Evolutionary conservation across 2,329 filamentous ascomycete species (phyloP).

Genomic region (Ramularia endophylla): DNA sequence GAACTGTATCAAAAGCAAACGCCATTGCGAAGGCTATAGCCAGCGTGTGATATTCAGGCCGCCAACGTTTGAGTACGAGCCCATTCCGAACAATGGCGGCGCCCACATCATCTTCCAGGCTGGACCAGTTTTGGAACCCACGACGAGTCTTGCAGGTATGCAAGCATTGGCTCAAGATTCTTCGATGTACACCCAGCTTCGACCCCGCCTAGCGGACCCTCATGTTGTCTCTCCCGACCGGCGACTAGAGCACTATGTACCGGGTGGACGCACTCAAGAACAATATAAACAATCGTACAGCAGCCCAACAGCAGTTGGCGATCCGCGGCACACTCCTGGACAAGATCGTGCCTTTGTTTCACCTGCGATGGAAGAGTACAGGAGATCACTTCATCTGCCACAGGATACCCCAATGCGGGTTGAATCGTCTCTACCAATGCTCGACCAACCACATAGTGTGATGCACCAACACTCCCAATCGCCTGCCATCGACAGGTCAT

Average conservation of each 20-base stretch:
- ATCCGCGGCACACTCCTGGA: no score
- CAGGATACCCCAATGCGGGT: no score
- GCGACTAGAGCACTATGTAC: conserved; percentile 11
- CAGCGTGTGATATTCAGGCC: conserved; percentile 77
- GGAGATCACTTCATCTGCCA: no score
- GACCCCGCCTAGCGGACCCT: conserved; percentile 8
- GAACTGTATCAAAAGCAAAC: conserved; percentile 82
- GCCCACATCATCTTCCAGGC: conserved; percentile 34
- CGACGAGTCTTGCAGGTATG: background rate
- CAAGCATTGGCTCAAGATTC: conserved; percentile 6
- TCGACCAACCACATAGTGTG: conserved; percentile 8
- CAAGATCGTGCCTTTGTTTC: no score
- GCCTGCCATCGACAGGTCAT: conserved; percentile 1
- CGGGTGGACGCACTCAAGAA: no score
- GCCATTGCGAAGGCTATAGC: conserved; percentile 77
- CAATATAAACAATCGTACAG: no score
- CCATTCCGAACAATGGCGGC: conserved; percentile 36
- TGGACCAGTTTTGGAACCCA: conserved; percentile 8
- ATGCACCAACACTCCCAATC: conserved; percentile 2
- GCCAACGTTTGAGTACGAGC: conserved; percentile 54
- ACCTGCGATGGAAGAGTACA: no score
- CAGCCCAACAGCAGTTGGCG: no score
- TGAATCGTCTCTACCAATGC: background rate
- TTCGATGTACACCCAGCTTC: conserved; percentile 10
- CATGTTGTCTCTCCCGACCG: conserved; percentile 13